phyloP scores from a whole-genome alignment of 176 grass and related monocot genomes.

The Bromus sterilis region DNA sequence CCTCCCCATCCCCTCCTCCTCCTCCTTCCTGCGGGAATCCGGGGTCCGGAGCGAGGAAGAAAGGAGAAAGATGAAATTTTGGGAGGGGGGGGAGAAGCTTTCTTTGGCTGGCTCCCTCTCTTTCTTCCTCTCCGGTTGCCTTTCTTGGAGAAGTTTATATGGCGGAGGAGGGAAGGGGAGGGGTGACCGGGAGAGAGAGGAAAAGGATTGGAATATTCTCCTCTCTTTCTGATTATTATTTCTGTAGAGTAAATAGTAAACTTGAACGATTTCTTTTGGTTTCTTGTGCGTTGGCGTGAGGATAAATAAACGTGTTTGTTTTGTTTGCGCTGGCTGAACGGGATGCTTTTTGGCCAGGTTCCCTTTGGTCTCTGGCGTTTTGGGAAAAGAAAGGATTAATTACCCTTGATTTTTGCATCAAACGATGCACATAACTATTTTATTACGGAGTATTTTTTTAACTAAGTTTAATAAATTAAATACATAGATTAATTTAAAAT shows the following conservation, averaged over 20 bases:
- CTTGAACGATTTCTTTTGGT: not conserved
- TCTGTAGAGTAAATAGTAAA: no score
- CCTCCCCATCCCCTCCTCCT: slow-evolving; percentile 44
- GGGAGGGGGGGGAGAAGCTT: slow-evolving; percentile 36
- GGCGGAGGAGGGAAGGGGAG: not conserved
- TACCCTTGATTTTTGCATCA: no score
- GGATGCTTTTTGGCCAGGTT: slow-evolving; percentile 26
- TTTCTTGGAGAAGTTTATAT: slow-evolving; percentile 48
- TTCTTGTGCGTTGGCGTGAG: no score
- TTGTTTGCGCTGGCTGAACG: no score
- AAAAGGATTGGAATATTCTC: slow-evolving; percentile 28
- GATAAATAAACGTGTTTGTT: no score
- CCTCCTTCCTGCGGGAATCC: not conserved
- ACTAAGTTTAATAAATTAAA: no score
- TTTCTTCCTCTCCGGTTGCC: not conserved
- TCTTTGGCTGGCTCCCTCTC: slow-evolving; percentile 25
- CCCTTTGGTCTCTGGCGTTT: not conserved
- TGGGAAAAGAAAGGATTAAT: no score
- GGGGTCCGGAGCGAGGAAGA: slow-evolving; percentile 26
- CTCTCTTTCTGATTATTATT: not conserved
- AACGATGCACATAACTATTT: no score
- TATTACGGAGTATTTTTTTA: no score
- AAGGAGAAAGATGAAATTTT: not conserved
- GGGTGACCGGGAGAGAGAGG: not conserved
- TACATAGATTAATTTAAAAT: no score